Base-by-base conservation (phyloP, 2,329 filamentous ascomycete species). In the Akanthomyces muscarius region DNA sequence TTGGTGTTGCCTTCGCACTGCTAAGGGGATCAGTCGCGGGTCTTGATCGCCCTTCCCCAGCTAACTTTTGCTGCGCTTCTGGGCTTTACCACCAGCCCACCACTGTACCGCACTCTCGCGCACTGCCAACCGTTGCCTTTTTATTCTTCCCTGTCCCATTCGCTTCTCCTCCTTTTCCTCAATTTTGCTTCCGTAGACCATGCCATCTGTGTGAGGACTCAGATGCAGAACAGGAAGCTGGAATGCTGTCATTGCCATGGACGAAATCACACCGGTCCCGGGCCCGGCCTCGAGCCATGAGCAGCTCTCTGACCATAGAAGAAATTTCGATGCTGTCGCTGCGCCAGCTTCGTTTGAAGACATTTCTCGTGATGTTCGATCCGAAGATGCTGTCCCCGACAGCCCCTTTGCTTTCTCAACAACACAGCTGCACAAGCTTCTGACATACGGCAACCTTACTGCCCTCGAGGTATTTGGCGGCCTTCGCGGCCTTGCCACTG, bases 391-490 rank as follows among this genome's bases (percentile, higher is more conserved):
- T 38, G 60, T 70, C 21, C 65, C 70, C 16, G 66, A 67, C 62
- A 83, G 14, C 68, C 77, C 75, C 7, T 86, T 86, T 64, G 83
- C 81, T 14, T 86, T 85, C 63, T 78, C 80, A 0, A 80, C 83
- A 1, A 77, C 77, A 5, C 82, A 85, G 63, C 73, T 86, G 3
- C 80, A 81, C 69, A 83, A 81, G 63, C 77, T 86, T 36, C 69
- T 83, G 36, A 81, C 78, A 18, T 77, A 80, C 28, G 81, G 82
- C 60, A 81, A 74, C 21, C 72, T 83, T 7, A 63, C 76, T 10
- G 81, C 79, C 13, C 80, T 83, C 42, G 75, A 78, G 55, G 80
- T 78, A 18, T 76, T 86, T 64, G 83, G 83, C n/a, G 83, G 83
- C 18, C 69, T 85, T 13, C 68, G 72, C 8, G 83, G 83, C 21